Percentiles rank a stretch among this genome's conserved stretches.
Conservation (phyloP, 768 basidiomycete species). For the Tylopilus cervinicoccineus region DNA sequence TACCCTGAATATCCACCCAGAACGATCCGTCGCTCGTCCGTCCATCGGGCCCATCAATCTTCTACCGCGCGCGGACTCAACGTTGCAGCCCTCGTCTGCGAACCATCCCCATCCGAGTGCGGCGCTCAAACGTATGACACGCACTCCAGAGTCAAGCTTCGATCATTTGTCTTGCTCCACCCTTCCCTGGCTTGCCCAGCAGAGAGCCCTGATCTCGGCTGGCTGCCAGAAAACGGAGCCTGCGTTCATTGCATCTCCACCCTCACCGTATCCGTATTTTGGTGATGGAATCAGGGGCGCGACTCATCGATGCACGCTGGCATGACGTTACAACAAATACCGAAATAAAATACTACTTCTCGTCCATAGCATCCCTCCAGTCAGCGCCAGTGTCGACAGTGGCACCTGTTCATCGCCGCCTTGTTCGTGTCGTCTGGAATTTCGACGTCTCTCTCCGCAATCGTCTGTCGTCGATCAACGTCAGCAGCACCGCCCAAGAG, state of each 20-base stretch:
- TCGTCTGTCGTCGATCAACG: conserved; percentile 37
- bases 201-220: conserved; percentile 18
- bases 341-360: conserved; percentile 21
- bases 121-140: neutral
- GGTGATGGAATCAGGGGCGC: conserved; percentile 11
- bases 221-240: conserved; percentile 3
- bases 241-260: too few species aligned
- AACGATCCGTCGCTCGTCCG: conserved; percentile 13
- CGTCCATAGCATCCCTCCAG: conserved; percentile 3
- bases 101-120: conserved; percentile 6
- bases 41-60: conserved; percentile 21
- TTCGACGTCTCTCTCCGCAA: conserved; percentile 64
- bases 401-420: conserved; percentile 31
- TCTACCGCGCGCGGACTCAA: conserved; percentile 21
- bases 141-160: conserved; percentile 16
- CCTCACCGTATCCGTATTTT: too few species aligned
- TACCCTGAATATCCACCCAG: conserved; percentile 14
- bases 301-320: conserved; percentile 10
- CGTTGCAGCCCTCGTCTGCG: conserved; percentile 18
- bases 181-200: conserved; percentile 17
- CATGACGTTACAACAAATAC: conserved; percentile 21
- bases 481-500: conserved; percentile 2
- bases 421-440: conserved; percentile 48
- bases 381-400: conserved; percentile 6
- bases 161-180: conserved; percentile 13